These are phyloP conservation scores for Fusarium sp. DNA, from an alignment of 2,329 filamentous ascomycete genomes.

Conservation along the genomic window DNA sequence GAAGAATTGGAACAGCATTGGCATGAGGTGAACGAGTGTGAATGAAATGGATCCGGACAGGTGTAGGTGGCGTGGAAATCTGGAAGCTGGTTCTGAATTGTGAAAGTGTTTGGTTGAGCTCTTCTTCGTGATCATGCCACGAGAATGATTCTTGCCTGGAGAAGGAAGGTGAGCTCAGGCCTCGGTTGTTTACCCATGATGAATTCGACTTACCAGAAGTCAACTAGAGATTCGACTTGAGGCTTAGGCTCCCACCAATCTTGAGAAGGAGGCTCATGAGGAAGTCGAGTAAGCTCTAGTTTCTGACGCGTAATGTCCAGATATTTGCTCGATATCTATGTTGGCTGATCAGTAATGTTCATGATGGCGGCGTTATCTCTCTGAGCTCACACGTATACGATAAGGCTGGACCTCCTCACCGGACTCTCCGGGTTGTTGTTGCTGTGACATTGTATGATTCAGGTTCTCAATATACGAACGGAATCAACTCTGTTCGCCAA, in stretches of 20 bases:
- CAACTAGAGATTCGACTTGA: slow-evolving; percentile 72
- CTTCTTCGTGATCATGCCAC: slow-evolving; percentile 70
- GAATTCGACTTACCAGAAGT: slow-evolving; percentile 66
- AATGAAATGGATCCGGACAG: slow-evolving; percentile 72
- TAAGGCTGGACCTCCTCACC: slow-evolving; percentile 65
- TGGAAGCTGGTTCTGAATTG: slow-evolving; percentile 71
- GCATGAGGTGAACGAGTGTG: slow-evolving; percentile 66
- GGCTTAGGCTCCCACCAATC: slow-evolving; percentile 71
- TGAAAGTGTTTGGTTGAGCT: slow-evolving; percentile 68
- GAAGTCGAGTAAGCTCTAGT: slow-evolving; percentile 73
- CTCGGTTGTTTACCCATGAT: not conserved
- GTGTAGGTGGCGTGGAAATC: slow-evolving; percentile 54
- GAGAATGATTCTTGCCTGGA: slow-evolving; percentile 73
- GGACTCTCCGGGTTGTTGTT: slow-evolving; percentile 40
- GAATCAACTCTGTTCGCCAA: slow-evolving; percentile 8
- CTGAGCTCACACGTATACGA: slow-evolving; percentile 65
- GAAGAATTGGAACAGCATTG: slow-evolving; percentile 70
- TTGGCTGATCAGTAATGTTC: slow-evolving; percentile 44
- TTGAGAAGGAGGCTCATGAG: slow-evolving; percentile 66
- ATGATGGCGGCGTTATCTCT: not conserved
- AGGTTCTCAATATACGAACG: slow-evolving; percentile 3
- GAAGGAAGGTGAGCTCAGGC: not conserved
- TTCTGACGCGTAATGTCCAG: slow-evolving; percentile 75
- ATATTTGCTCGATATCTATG: slow-evolving; percentile 73
- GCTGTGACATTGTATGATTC: slow-evolving; percentile 36